Base-by-base conservation (phyloP, 148 eudicot species). In the Fagopyrum esculentum region DNA sequence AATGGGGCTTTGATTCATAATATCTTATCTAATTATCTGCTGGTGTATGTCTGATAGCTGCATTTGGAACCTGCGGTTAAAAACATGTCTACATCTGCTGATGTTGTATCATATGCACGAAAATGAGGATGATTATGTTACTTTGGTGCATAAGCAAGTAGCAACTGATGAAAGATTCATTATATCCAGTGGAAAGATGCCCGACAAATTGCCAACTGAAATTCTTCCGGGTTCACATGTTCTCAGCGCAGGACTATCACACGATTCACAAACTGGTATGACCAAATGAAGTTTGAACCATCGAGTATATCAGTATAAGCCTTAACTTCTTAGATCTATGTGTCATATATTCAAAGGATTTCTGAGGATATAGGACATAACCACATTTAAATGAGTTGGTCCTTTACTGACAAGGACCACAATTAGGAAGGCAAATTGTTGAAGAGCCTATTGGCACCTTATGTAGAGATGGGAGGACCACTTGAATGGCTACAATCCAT, bases 361-460 rank as follows among this genome's bases (percentile, higher is more conserved):
- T 5, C 6, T 66, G n/a, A 66, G 43, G 71, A 40, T 66, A 66
- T 66, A 35, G 71, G 47, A 35, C 46, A 35, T 12, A 13, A 15
- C 71, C 71, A 9, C 47, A 66, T 13, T 35, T 66, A 66, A 40
- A 66, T 66, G 71, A 66, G 71, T 13, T 63, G 69, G 71, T 66
- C 71, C 71, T 35, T 45, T 19, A 7, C 71, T 66, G 71, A 66
- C 46, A 66, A 66, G 47, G 71, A 66, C 45, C 64, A 66, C 17
- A 66, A n/a, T 17, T 13, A 66, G 46, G 71, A 66, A 40, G 46
- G 43, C 43, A 66, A 40, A 15, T 15, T 35, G 71, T 2, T 66
- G 46, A 66, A 66, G 6, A 35, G 12, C 45, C 12, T 35, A 40
- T 43, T 66, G 46, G 71, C 17, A 35, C 71, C 71, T 40, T 3